These are phyloP conservation scores for Lepidium sativum DNA, from an alignment of 345 rosid genomes.

Conservation along the genomic window DNA sequence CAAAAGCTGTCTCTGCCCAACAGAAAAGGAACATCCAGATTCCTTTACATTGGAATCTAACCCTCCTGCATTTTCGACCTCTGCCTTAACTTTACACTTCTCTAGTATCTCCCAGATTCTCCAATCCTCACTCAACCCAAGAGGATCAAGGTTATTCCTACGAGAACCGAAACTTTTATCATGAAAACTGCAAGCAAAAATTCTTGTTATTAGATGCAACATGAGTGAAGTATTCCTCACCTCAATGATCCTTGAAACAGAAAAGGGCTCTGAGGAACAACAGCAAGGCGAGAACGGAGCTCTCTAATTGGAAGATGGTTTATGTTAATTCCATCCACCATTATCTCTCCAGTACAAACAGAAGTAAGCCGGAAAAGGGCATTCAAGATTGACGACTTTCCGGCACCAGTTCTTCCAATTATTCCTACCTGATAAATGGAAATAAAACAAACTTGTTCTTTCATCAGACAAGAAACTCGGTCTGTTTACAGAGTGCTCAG, in stretches of 20 bases:
- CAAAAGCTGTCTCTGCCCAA: conserved; percentile 88
- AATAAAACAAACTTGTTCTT: background rate
- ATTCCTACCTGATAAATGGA: conserved; percentile 59
- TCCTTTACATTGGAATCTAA: conserved; percentile 51
- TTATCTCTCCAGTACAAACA: conserved; percentile 49
- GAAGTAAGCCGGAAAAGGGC: conserved; percentile 76
- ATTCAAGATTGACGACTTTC: conserved; percentile 85
- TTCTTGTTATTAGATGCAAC: background rate
- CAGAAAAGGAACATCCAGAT: conserved; percentile 67
- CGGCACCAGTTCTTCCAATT: conserved; percentile 94
- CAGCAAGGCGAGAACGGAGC: conserved; percentile 61
- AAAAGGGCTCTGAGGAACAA: conserved; percentile 93
- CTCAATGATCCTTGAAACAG: conserved; percentile 80
- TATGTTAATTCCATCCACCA: conserved; percentile 70
- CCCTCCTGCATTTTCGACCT: conserved; percentile 75
- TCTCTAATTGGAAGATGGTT: conserved; percentile 58
- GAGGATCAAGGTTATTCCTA: conserved; percentile 90
- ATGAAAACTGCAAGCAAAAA: background rate
- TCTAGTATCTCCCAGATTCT: conserved; percentile 61
- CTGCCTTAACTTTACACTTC: conserved; percentile 76
- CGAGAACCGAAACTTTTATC: background rate
- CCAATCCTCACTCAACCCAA: conserved; percentile 36
- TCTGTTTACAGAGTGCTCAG: background rate
- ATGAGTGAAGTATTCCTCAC: conserved; percentile 23
- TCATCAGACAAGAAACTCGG: conserved; percentile 1